A percentile compares a stretch with the other conserved stretches of the same genome.
These are phyloP conservation scores for Selaginella moellendorffii DNA, from an alignment of 75 land plant species.

Conservation along the genomic window DNA sequence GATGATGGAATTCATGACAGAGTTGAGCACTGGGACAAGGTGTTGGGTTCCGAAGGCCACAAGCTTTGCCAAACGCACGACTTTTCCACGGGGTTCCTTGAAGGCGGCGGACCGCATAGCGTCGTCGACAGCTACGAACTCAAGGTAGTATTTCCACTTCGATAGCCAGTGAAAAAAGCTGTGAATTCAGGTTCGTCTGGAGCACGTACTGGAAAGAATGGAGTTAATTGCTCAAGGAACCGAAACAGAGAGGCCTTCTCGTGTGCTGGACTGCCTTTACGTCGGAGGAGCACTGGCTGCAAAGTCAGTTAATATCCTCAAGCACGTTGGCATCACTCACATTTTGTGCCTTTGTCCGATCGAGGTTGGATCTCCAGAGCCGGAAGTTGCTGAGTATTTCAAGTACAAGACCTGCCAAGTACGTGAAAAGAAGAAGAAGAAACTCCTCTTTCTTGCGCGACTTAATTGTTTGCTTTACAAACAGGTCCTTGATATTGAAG, in stretches of 20 bases:
- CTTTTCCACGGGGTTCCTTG: constrained; percentile 79
- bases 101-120: constrained; percentile 50
- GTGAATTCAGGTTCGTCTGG: constrained; percentile 64
- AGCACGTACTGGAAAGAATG: constrained; percentile 89
- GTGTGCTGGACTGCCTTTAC: constrained; percentile 38
- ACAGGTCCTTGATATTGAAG: constrained; percentile 73
- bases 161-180: background rate
- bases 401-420: constrained; percentile 23
- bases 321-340: constrained; percentile 75
- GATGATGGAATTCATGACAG: constrained; percentile 55
- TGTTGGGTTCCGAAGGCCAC: constrained; percentile 50
- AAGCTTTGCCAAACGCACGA: constrained; percentile 71
- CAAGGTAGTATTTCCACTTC: constrained; percentile 46
- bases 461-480: background rate
- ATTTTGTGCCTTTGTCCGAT: constrained; percentile 82
- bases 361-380: constrained; percentile 63
- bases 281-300: constrained; percentile 93
- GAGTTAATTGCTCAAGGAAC: constrained; percentile 68
- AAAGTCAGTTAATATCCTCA: constrained; percentile 64
- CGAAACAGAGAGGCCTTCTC: constrained; percentile 76
- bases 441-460: background rate
- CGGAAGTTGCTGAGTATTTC: constrained; percentile 51
- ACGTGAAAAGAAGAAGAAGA: background rate
- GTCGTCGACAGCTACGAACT: constrained; percentile 80
- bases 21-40: constrained; percentile 75